Base-by-base conservation (phyloP, 495 filamentous ascomycete genomes). In the Penicillium goetzii region DNA sequence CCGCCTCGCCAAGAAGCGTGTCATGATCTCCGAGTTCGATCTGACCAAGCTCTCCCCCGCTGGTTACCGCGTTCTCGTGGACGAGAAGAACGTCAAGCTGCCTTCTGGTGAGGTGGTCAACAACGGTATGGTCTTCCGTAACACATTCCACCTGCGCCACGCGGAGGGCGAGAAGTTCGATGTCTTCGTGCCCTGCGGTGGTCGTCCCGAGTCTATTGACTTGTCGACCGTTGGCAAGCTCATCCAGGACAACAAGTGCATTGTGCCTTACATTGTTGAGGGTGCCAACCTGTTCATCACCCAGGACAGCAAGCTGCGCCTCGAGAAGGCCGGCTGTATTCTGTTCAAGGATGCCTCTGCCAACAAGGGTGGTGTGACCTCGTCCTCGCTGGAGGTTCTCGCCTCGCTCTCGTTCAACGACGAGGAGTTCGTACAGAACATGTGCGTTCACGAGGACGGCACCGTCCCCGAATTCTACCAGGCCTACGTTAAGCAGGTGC, bases 281-380 rank as follows among this genome's bases (percentile, higher is more conserved):
- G 95, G 95, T 23, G 95, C 95, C 72, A 99, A 99, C 73, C 83
- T 99, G 43, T 99, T 99, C 86, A 95, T 99, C 78, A 98, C 95
- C 14, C 96, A 99, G 78, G 95, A 99, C 72, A 93, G 92, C 66
- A 99, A 99, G 83, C 83, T 98, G 59, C 89, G 92, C 23, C 85
- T 99, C 6, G 95, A 99, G 79, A 88, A 91, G 68, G 94, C 95
- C 32, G 96, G 96, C 63, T 92, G 90, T 72, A 89, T 98, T 67
- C 76, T 99, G 47, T 98, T 91, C 86, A 99, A 99, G 82, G 95
- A 99, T 77, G 95, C 95, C 14, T 96, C 92, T 47, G 93, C 96
- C 47, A 99, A 99, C 84, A 99, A 99, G 83, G 95, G 95, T 69
- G 95, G 95, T 74, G 95, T 99, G 52, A 99, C 95, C 7, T 96